Evolutionary conservation across 2,329 filamentous ascomycete genomes (phyloP).

Genomic region (Hypoxylon sp.): DNA sequence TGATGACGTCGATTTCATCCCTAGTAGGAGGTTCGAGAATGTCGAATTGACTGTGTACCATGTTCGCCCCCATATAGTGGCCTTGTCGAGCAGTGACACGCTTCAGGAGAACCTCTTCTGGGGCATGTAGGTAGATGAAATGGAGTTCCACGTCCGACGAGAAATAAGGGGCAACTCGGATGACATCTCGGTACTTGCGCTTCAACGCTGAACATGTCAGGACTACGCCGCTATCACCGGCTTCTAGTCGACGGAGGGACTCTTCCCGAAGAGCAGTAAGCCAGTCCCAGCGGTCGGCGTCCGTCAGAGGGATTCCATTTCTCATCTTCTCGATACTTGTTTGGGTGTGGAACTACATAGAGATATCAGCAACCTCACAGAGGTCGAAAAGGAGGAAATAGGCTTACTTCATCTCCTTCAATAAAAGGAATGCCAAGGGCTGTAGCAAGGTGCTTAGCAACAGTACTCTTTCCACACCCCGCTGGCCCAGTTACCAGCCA

Average conservation of each 20-base stretch:
- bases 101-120: slow-evolving; percentile 80
- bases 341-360: slow-evolving; percentile 76
- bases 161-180: slow-evolving; percentile 84
- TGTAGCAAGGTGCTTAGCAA: slow-evolving; percentile 75
- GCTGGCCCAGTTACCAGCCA: slow-evolving; percentile 86
- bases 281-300: slow-evolving; percentile 98
- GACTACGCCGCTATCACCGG: slow-evolving; percentile 81
- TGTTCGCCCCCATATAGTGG: slow-evolving; percentile 96
- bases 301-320: slow-evolving; percentile 85
- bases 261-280: slow-evolving; percentile 82
- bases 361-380: slow-evolving; percentile 25
- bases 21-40: slow-evolving; percentile 83
- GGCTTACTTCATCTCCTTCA: slow-evolving; percentile 82
- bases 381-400: slow-evolving; percentile 3
- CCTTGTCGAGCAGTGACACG: slow-evolving; percentile 81
- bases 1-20: slow-evolving; percentile 80
- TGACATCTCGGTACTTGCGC: slow-evolving; percentile 95
- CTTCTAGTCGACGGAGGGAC: slow-evolving; percentile 69
- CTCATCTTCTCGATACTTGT: slow-evolving; percentile 94
- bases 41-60: slow-evolving; percentile 94
- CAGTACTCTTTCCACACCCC: slow-evolving; percentile 84
- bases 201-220: slow-evolving; percentile 97
- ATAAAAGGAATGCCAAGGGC: slow-evolving; percentile 79
- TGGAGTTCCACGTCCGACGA: slow-evolving; percentile 81
- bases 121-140: slow-evolving; percentile 91